Percentiles rank a stretch among this genome's conserved stretches.
Evolutionary conservation across 805 yeast genomes (phyloP).

Genomic region (Wickerhamomyces xylosicus): DNA sequence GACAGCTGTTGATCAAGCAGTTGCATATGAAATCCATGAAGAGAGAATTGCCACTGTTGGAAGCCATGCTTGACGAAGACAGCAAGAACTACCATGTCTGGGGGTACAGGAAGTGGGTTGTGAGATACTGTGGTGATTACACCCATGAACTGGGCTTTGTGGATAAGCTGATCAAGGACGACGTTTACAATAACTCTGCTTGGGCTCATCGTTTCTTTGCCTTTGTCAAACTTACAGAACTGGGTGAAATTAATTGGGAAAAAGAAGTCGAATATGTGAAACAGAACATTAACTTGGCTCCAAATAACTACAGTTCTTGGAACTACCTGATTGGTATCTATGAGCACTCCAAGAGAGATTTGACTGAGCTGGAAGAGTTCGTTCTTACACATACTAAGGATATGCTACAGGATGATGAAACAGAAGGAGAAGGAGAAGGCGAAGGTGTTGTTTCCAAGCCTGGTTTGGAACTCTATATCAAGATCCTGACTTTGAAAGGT

Average conservation of each 20-base stretch:
- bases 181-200: slow-evolving; percentile 82
- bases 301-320: slow-evolving; percentile 84
- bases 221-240: slow-evolving; percentile 17
- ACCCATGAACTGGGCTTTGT: slow-evolving; percentile 43
- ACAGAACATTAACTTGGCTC: slow-evolving; percentile 42
- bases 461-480: slow-evolving; percentile 56
- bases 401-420: slow-evolving; percentile 12
- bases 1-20: slow-evolving; percentile 50
- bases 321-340: slow-evolving; percentile 62
- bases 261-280: slow-evolving; percentile 46
- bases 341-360: slow-evolving; percentile 18
- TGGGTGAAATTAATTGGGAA: slow-evolving; percentile 14
- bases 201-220: slow-evolving; percentile 83
- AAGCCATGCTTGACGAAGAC: slow-evolving; percentile 66
- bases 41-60: slow-evolving; percentile 58
- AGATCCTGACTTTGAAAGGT: slow-evolving; percentile 26
- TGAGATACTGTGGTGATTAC: slow-evolving; percentile 41
- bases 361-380: slow-evolving; percentile 33
- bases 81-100: slow-evolving; percentile 93
- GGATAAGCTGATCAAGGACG: slow-evolving; percentile 37
- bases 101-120: slow-evolving; percentile 85
- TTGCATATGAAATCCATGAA: slow-evolving; percentile 27
- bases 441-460: slow-evolving; percentile 31
- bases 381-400: slow-evolving; percentile 31
- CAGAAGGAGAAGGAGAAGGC: neutral